Conservation (phyloP, 345 rosid species). For the Aethionema arabicum region DNA sequence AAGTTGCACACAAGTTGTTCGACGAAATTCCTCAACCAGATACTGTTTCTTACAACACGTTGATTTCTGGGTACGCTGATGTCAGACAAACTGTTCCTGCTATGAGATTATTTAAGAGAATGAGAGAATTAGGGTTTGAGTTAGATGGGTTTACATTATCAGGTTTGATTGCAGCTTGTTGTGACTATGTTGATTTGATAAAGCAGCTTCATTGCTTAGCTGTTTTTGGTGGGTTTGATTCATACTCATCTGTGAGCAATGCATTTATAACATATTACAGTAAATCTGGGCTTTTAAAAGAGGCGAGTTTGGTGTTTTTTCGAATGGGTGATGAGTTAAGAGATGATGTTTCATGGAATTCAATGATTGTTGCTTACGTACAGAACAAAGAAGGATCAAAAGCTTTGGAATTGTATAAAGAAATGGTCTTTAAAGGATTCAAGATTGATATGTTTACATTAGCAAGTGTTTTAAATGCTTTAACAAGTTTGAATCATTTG, state of each 20-base stretch:
- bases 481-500: slow-evolving; percentile 55
- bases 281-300: slow-evolving; percentile 60
- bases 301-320: slow-evolving; percentile 57
- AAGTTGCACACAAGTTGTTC: slow-evolving; percentile 61
- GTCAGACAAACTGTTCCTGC: slow-evolving; percentile 47
- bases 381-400: slow-evolving; percentile 69
- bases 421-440: slow-evolving; percentile 57
- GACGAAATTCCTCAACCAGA: slow-evolving; percentile 82
- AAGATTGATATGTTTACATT: slow-evolving; percentile 71
- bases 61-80: slow-evolving; percentile 72
- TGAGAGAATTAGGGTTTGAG: slow-evolving; percentile 53
- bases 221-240: slow-evolving; percentile 58
- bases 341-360: slow-evolving; percentile 92
- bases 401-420: slow-evolving; percentile 66
- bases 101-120: slow-evolving; percentile 49
- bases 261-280: slow-evolving; percentile 65
- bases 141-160: slow-evolving; percentile 81
- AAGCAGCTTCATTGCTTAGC: slow-evolving; percentile 67
- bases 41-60: slow-evolving; percentile 73
- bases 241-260: slow-evolving; percentile 71
- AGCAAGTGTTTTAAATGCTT: slow-evolving; percentile 78
- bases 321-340: slow-evolving; percentile 54
- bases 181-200: slow-evolving; percentile 46
- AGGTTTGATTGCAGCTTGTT: slow-evolving; percentile 62
- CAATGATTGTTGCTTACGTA: slow-evolving; percentile 86